These are phyloP conservation scores for Aspergillus felis DNA, from an alignment of 2,329 filamentous ascomycete species.

Conservation along the genomic window DNA sequence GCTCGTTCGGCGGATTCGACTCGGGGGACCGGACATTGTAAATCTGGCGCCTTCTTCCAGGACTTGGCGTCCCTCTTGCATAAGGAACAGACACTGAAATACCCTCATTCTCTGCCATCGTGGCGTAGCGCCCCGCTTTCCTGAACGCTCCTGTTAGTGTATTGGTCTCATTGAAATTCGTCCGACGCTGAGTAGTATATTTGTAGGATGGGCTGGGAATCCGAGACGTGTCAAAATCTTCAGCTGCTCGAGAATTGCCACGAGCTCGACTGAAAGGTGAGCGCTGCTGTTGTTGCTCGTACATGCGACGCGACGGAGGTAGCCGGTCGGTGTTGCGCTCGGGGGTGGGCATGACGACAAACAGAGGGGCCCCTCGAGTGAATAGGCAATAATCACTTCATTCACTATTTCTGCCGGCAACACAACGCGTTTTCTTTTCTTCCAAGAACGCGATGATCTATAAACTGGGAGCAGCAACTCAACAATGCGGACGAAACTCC, in stretches of 20 bases:
- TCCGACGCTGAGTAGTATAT: conserved; percentile 27
- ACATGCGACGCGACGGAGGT: conserved; percentile 27
- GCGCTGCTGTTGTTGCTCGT: conserved; percentile 23
- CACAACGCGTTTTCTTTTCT: conserved; percentile 7
- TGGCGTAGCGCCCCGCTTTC: conserved; percentile 25
- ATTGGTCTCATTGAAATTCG: conserved; percentile 33
- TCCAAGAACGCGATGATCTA: conserved; percentile 1
- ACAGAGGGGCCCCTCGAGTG: conserved; percentile 8
- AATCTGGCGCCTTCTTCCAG: conserved; percentile 23
- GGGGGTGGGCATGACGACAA: conserved; percentile 31
- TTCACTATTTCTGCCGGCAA: not conserved
- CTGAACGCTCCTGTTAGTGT: conserved; percentile 40
- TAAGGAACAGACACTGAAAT: conserved; percentile 8
- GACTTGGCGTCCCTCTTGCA: conserved; percentile 26
- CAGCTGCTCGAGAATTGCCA: conserved; percentile 19
- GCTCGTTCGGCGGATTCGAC: conserved; percentile 37
- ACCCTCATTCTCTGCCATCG: conserved; percentile 25
- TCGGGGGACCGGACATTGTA: conserved; percentile 27
- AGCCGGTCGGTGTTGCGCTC: conserved; percentile 25
- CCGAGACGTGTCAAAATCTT: conserved; percentile 26
- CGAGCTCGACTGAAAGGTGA: conserved; percentile 31
- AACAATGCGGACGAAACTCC: conserved; percentile 5
- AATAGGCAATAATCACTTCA: conserved; percentile 7
- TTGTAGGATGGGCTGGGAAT: conserved; percentile 26
- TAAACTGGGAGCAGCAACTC: not conserved